Evolutionary conservation across 1,284 basidiomycete genomes (phyloP), one percentile per base, ranked within the genome.

Genomic region (Ganoderma multipileum): DNA sequence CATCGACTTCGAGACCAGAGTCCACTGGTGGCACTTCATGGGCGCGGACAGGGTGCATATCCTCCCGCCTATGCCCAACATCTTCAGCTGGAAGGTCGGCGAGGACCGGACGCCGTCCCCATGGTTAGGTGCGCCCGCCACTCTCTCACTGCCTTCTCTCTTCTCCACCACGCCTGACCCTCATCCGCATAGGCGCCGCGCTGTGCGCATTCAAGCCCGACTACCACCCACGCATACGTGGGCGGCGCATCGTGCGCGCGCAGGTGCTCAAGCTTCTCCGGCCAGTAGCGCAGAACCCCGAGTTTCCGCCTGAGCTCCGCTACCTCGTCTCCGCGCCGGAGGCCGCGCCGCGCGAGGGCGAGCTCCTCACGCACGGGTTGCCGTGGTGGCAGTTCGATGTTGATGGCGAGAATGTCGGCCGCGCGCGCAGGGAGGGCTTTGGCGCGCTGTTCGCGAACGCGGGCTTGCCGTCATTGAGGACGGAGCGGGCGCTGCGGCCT

Each of bases 1-100:
- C 50, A 36, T 69, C 14, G 65, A 66, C 50, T 61, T 69, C 36
- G 68, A 52, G 18, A 59, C 33, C 41, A 54, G 30, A 8, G 26
- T 65, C 28, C 64, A 68, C 30, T 68, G 64, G 64, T 68, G 68
- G 68, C 61, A 65, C 28, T 65, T 68, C 61, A 65, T 68, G 64
- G 61, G 54, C 30, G 23, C 28, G 3, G 42, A 60, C 61, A 44
- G 16, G n/a, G 9, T 65, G 23, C 41, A 60, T n/a, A 28, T 50
- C 36, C n/a, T 55, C 6, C 44, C 20, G 20, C 68, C 64, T 3
- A 50, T 65, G 23, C 36, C 64, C 20, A 68, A 68, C 47, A 50
- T 65, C 52, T 39, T 65, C 61, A 39, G 44, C 16, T 58, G 54
- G 42, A 68, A 60, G 47, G 2, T 44, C 16, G 54, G 54, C 1